Conservation (phyloP, 805 yeast genomes). For the Saccharomycopsis fodiens region DNA sequence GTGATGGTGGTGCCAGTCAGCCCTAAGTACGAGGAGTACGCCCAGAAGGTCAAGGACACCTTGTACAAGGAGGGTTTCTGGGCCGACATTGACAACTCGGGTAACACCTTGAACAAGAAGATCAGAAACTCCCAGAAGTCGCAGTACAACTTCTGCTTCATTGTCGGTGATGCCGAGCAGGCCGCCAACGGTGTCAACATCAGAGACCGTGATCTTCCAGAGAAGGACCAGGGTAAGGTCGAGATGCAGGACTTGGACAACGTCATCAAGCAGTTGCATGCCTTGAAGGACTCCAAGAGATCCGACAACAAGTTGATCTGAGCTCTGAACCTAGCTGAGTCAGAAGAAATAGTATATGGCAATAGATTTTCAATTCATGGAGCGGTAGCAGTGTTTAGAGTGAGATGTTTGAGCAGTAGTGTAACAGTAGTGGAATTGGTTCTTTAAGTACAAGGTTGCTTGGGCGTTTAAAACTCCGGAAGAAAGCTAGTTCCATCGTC, state of each 20-base stretch:
- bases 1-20: constrained; percentile 95
- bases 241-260: constrained; percentile 68
- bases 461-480: too few species aligned
- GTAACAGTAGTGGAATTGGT: too few species aligned
- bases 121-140: constrained; percentile 93
- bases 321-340: too few species aligned
- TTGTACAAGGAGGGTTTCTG: constrained; percentile 64
- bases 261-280: constrained; percentile 61
- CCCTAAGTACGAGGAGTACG: constrained; percentile 85
- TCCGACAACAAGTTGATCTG: constrained; percentile 41
- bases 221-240: constrained; percentile 87
- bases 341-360: too few species aligned
- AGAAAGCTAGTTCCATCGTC: too few species aligned
- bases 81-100: constrained; percentile 88
- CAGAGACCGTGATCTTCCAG: constrained; percentile 85
- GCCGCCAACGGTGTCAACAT: constrained; percentile 75
- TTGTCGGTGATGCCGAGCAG: constrained; percentile 95
- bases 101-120: constrained; percentile 97
- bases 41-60: constrained; percentile 65
- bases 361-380: too few species aligned
- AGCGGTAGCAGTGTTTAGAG: too few species aligned
- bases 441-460: too few species aligned
- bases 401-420: too few species aligned
- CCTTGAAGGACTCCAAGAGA: constrained; percentile 69
- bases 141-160: constrained; percentile 91